phyloP scores from a whole-genome alignment of 805 yeast genomes.

The Candida ulmi region DNA sequence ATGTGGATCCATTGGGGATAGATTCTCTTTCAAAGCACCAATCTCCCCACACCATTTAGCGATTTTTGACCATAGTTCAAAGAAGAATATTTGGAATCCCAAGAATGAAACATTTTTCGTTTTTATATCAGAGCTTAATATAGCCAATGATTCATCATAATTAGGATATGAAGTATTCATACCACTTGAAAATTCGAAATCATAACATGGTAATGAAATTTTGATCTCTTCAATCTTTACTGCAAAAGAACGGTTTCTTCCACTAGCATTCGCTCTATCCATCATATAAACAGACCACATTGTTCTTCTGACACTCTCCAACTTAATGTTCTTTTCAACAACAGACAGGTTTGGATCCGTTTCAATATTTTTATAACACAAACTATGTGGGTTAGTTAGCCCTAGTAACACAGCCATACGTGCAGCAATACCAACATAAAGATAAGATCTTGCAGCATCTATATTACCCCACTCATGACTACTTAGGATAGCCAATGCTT shows the following conservation, averaged over 20 bases:
- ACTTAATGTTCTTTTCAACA: neutral
- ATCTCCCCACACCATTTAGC: constrained; percentile 35
- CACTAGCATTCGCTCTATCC: constrained; percentile 33
- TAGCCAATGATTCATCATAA: constrained; percentile 5
- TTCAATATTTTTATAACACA: constrained; percentile 12
- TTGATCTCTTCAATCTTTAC: constrained; percentile 27
- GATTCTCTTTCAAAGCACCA: constrained; percentile 25
- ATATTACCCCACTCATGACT: constrained; percentile 38
- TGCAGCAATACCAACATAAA: constrained; percentile 34
- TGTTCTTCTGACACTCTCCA: constrained; percentile 21
- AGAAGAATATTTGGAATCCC: constrained; percentile 27
- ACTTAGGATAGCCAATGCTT: constrained; percentile 31
- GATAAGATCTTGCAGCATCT: constrained; percentile 30
- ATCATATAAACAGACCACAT: constrained; percentile 34
- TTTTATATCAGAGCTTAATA: constrained; percentile 2
- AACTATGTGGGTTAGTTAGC: constrained; percentile 18
- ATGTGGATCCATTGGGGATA: constrained; percentile 25
- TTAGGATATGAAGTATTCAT: constrained; percentile 5
- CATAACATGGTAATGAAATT: constrained; percentile 25
- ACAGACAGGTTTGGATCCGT: constrained; percentile 5
- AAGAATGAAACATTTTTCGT: constrained; percentile 16
- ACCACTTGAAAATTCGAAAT: constrained; percentile 27
- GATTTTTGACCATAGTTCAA: constrained; percentile 33
- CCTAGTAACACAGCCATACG: constrained; percentile 34
- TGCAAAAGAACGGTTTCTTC: constrained; percentile 26